Evolutionary conservation across 2,329 filamentous ascomycete genomes (phyloP).

Genomic region (Fusarium sarcochroum): DNA sequence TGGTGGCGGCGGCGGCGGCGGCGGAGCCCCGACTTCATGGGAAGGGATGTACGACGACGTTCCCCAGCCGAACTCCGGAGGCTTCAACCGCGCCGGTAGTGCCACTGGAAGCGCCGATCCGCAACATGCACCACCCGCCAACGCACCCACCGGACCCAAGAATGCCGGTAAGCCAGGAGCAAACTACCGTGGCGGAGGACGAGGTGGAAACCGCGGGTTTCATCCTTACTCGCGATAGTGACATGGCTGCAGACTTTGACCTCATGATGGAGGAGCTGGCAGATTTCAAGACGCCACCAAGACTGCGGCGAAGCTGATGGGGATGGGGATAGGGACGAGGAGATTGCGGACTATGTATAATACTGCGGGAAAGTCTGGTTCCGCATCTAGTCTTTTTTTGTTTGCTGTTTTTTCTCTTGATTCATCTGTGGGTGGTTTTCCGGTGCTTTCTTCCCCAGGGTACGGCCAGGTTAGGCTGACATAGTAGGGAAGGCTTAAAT

Average conservation of each 20-base stretch:
- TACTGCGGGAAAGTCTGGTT: slow-evolving; percentile 12
- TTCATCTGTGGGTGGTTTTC: slow-evolving; percentile 20
- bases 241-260: slow-evolving; percentile 7
- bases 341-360: slow-evolving; percentile 20
- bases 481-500: slow-evolving; percentile 8
- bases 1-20: slow-evolving; percentile 52
- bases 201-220: slow-evolving; percentile 80
- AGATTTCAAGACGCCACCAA: slow-evolving; percentile 5
- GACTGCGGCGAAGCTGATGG: slow-evolving; percentile 17
- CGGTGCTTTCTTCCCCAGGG: slow-evolving; percentile 20
- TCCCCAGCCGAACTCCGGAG: slow-evolving; percentile 77
- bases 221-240: slow-evolving; percentile 76
- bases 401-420: slow-evolving; percentile 11
- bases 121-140: slow-evolving; percentile 65
- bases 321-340: too few species aligned
- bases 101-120: slow-evolving; percentile 59
- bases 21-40: slow-evolving; percentile 85
- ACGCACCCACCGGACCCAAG: slow-evolving; percentile 92
- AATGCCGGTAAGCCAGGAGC: slow-evolving; percentile 92
- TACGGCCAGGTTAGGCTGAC: slow-evolving; percentile 25
- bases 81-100: slow-evolving; percentile 59
- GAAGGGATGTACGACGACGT: slow-evolving; percentile 99
- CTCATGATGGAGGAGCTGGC: slow-evolving; percentile 6
- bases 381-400: slow-evolving; percentile 22
- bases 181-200: slow-evolving; percentile 92